Conservation (phyloP, 1,284 basidiomycete genomes). For the Apiotrichum domesticum region DNA sequence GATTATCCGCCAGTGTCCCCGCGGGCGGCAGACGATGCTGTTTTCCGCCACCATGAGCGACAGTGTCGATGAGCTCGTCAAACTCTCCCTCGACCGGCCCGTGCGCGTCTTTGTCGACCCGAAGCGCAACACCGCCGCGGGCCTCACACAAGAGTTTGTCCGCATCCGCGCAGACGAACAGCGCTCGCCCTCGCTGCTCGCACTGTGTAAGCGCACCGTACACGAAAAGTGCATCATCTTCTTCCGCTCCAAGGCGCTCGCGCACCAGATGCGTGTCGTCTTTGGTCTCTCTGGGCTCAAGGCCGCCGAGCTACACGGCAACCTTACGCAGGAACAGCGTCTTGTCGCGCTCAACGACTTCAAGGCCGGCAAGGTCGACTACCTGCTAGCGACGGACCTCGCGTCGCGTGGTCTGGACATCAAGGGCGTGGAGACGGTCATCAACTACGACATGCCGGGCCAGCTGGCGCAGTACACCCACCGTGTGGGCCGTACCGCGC, state of each 20-base stretch:
- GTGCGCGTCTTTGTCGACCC: constrained; percentile 94
- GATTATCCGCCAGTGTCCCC: constrained; percentile 84
- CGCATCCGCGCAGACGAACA: constrained; percentile 69
- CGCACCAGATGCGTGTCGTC: constrained; percentile 91
- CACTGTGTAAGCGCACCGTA: constrained; percentile 83
- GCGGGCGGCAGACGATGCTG: constrained; percentile 90
- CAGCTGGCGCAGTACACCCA: constrained; percentile 92
- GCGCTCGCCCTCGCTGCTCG: constrained; percentile 71
- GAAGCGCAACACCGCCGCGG: constrained; percentile 77
- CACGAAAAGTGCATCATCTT: constrained; percentile 82
- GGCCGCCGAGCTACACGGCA: constrained; percentile 87
- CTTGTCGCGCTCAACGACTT: constrained; percentile 78
- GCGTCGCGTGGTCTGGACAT: constrained; percentile 94
- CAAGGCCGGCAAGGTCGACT: constrained; percentile 77
- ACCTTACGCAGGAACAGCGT: constrained; percentile 92
- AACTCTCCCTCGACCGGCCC: constrained; percentile 84
- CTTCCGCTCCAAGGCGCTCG: constrained; percentile 90
- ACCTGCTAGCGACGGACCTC: constrained; percentile 89
- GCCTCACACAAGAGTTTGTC: constrained; percentile 93
- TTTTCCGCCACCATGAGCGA: constrained; percentile 99
- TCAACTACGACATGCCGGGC: constrained; percentile 96
- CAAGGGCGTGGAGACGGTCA: constrained; percentile 94
- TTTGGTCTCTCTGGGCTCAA: constrained; percentile 83
- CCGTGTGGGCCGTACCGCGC: constrained; percentile 91
- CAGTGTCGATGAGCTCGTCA: constrained; percentile 85